phyloP scores from a whole-genome alignment of 1,284 basidiomycete species.

The Ceratobasidium sp. region DNA sequence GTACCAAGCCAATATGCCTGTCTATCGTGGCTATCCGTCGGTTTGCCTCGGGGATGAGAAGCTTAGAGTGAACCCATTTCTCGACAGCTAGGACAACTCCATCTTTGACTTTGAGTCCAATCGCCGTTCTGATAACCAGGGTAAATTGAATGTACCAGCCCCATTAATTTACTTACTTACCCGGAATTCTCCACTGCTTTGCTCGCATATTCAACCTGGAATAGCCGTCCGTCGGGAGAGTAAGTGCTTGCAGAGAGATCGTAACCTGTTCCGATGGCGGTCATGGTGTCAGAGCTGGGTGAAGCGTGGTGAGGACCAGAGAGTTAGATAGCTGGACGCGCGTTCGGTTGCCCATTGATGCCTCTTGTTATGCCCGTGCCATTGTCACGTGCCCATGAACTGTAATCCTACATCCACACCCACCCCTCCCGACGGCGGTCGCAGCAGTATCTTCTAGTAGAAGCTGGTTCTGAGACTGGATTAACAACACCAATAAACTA shows the following conservation, averaged over 20 bases:
- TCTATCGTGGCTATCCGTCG: constrained; percentile 93
- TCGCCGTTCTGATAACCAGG: constrained; percentile 72
- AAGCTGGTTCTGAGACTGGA: background rate
- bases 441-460: background rate
- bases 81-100: constrained; percentile 96
- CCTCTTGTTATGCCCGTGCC: constrained; percentile 40
- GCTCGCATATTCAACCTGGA: constrained; percentile 98
- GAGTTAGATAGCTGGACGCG: constrained; percentile 40
- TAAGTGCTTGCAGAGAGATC: constrained; percentile 99
- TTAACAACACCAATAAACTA: background rate
- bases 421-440: background rate
- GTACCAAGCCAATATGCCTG: constrained; percentile 89
- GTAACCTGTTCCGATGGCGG: constrained; percentile 98
- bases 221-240: constrained; percentile 97
- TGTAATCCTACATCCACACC: background rate
- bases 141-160: background rate
- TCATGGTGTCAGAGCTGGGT: constrained; percentile 65
- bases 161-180: constrained; percentile 57
- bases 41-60: constrained; percentile 93
- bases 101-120: constrained; percentile 92
- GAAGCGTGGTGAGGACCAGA: constrained; percentile 18
- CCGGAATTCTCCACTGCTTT: constrained; percentile 99
- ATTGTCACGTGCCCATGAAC: constrained; percentile 20
- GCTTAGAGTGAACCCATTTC: constrained; percentile 97
- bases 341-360: constrained; percentile 39